Evolutionary conservation across 257 asterid genomes (phyloP), one percentile per base, ranked within the genome.

Genomic region (Gentiana straminea): DNA sequence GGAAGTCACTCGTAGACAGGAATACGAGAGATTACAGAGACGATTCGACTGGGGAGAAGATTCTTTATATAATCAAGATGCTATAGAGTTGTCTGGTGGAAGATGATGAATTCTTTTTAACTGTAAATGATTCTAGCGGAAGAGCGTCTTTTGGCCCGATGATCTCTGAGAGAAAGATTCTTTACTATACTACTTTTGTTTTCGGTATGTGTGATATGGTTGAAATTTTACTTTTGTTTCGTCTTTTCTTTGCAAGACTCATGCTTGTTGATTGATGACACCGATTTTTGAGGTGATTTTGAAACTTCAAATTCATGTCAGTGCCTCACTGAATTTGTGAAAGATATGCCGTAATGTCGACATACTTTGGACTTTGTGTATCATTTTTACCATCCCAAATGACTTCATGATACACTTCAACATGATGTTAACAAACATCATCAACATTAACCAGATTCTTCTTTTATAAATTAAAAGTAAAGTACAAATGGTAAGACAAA

Each of bases 31-130:
- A 68, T 55, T 86, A 60, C 95, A 86, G 10, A 72, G 93, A 67
- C 68, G 97, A 58, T 80, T 89, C 9, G 90, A 86, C 35, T 89
- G 94, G 95, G 97, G 93, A 35, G 94, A 80, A 54, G 90, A 81
- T 61, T 86, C 93, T 1, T 70, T 79, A 15, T 60, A 77, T 70
- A 80, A 84, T 68, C 93, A 77, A 67, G 86, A 86, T 36, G 97
- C 95, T 6, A 69, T 89, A 5, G 93, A 84, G 63, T 60, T 89
- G 65, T 89, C 97, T 8, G 95, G 94, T 46, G 94, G 95, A 47
- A 69, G 94, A 79, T 89, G 53, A 80, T 64, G 54, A 52, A 11
- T 41, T 5, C 46, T 41, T 1, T 41, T 10, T 41, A 39, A 39
- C 8, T 11, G 52, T 41, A 3, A 45, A 43, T 32, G 45, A 7